phyloP scores from a whole-genome alignment of 208 protist species.

The Wallacemonas sp. region DNA sequence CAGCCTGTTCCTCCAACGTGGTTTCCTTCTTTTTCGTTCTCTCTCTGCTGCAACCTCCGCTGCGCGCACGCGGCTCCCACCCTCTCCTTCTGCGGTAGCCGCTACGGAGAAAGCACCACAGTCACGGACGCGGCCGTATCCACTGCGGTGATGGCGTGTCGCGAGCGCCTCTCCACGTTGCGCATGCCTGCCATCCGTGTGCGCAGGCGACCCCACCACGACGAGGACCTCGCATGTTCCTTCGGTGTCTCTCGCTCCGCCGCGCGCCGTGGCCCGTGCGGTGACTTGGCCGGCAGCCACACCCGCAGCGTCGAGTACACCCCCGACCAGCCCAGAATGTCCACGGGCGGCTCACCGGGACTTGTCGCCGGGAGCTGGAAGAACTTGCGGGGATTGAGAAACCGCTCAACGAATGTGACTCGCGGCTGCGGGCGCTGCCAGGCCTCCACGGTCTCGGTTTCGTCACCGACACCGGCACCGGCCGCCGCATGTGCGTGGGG shows the following conservation, averaged over 20 bases:
- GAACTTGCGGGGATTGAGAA: conserved; percentile 21
- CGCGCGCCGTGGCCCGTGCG: too few species aligned
- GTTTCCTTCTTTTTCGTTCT: too few species aligned
- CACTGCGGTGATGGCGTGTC: not conserved
- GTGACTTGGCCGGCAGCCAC: conserved; percentile 29
- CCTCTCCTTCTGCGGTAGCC: not conserved
- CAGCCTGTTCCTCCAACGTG: too few species aligned
- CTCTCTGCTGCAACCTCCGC: not conserved
- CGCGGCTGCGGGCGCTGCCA: not conserved
- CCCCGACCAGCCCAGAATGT: conserved; percentile 56
- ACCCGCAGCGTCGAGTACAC: conserved; percentile 35
- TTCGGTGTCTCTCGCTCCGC: too few species aligned
- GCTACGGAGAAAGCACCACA: conserved; percentile 8
- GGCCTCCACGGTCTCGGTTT: not conserved
- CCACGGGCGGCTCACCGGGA: conserved; percentile 1
- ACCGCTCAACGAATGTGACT: conserved; percentile 12
- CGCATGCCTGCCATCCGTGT: not conserved
- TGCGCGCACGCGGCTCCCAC: not conserved
- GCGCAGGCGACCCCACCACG: not conserved
- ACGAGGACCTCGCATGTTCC: not conserved
- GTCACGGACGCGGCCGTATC: conserved; percentile 13
- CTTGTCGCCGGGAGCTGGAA: conserved; percentile 17
- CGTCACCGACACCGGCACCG: conserved; percentile 6
- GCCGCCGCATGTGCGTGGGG: not conserved
- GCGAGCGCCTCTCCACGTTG: not conserved